Conservation (phyloP, 2,329 filamentous ascomycete genomes). For the Sporothrix pallida region DNA sequence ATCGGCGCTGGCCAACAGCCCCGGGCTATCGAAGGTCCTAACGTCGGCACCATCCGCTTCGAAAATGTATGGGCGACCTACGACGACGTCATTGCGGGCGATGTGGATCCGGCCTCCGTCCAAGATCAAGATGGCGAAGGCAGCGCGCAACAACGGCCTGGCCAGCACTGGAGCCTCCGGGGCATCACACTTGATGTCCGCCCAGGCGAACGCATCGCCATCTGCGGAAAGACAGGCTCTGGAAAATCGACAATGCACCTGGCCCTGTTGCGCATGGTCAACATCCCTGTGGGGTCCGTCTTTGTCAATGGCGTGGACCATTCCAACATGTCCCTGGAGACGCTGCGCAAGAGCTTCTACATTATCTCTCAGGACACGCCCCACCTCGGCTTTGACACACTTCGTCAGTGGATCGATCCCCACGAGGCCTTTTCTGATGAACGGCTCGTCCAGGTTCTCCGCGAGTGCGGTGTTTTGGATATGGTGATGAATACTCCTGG, state of each 20-base stretch:
- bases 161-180: constrained; percentile 22
- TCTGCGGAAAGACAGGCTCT: constrained; percentile 51
- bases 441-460: constrained; percentile 46
- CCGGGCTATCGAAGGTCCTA: neutral
- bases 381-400: constrained; percentile 45
- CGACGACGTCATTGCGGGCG: neutral
- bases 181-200: constrained; percentile 25
- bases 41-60: constrained; percentile 5
- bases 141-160: neutral
- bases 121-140: neutral
- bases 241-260: constrained; percentile 49
- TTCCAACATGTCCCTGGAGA: constrained; percentile 40
- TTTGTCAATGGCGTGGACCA: constrained; percentile 52
- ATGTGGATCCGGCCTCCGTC: neutral
- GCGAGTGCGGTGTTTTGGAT: constrained; percentile 45
- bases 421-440: constrained; percentile 45
- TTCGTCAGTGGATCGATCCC: constrained; percentile 58
- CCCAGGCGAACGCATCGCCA: constrained; percentile 42
- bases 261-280: constrained; percentile 52
- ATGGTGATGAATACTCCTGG: constrained; percentile 35
- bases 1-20: neutral
- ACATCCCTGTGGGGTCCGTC: constrained; percentile 52
- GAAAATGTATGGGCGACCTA: constrained; percentile 20
- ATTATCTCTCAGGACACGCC: constrained; percentile 56
- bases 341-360: constrained; percentile 46